Evolutionary conservation across 768 basidiomycete genomes (phyloP).

Genomic region (Dioszegia aurantiaca): DNA sequence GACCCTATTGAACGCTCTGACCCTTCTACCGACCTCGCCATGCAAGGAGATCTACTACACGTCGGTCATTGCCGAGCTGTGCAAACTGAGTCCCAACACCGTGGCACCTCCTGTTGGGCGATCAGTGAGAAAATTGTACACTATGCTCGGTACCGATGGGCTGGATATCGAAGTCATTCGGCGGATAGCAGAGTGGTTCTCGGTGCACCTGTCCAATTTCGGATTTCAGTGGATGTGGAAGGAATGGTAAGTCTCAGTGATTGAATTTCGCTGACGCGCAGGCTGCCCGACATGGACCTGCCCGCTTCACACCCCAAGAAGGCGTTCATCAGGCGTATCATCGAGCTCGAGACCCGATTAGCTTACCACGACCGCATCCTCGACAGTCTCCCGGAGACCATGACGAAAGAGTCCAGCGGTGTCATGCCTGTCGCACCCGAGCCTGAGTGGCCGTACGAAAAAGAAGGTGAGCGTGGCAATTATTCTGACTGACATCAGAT

Average conservation of each 20-base stretch:
- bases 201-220: conserved; percentile 95
- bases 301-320: conserved; percentile 77
- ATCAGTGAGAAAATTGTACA: conserved; percentile 83
- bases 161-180: conserved; percentile 79
- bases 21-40: conserved; percentile 72
- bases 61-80: conserved; percentile 83
- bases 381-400: conserved; percentile 74
- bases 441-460: conserved; percentile 49
- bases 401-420: conserved; percentile 67
- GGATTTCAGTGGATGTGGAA: conserved; percentile 99
- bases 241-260: conserved; percentile 70
- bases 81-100: conserved; percentile 86
- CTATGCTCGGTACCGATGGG: conserved; percentile 67
- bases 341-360: conserved; percentile 85
- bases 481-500: conserved; percentile 55
- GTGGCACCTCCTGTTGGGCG: conserved; percentile 96
- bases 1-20: conserved; percentile 69
- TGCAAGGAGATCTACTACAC: conserved; percentile 82
- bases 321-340: conserved; percentile 76
- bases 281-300: conserved; percentile 79
- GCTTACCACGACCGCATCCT: conserved; percentile 90
- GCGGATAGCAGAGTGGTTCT: conserved; percentile 90
- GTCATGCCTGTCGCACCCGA: conserved; percentile 77
- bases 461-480: conserved; percentile 27
- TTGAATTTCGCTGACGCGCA: conserved; percentile 47